A percentile compares a stretch with the other conserved stretches of the same genome.
phyloP scores from a whole-genome alignment of 306 rosid genomes.

The Rosa rugosa region DNA sequence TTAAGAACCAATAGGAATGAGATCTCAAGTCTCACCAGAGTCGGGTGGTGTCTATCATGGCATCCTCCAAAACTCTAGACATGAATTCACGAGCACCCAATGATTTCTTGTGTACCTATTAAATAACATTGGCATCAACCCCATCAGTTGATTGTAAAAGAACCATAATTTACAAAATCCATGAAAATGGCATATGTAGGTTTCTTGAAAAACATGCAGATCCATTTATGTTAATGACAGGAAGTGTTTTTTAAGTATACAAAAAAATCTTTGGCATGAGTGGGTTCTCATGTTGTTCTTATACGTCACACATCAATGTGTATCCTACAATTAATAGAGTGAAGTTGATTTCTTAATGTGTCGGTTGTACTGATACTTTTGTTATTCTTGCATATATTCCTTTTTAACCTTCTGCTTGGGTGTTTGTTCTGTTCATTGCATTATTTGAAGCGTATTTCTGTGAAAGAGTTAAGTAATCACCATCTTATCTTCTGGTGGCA shows the following conservation, averaged over 20 bases:
- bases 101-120: not conserved
- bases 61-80: not conserved
- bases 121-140: not conserved
- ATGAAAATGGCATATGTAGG: not conserved
- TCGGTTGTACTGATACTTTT: not conserved
- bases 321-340: not conserved
- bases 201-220: not conserved
- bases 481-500: slow-evolving; percentile 34
- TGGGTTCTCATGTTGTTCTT: too few relatives aligned
- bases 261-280: not conserved
- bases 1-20: not conserved
- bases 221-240: not conserved
- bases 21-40: too few relatives aligned
- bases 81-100: not conserved
- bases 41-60: not conserved
- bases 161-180: not conserved
- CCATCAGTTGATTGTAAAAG: not conserved
- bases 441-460: not conserved
- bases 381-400: not conserved
- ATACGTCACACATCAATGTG: too few relatives aligned
- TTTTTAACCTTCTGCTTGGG: not conserved
- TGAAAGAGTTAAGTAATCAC: slow-evolving; percentile 11
- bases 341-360: not conserved
- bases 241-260: not conserved
- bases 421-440: not conserved